These are phyloP conservation scores for Xanthoconium stramineum DNA, from an alignment of 768 basidiomycete genomes.

Conservation along the genomic window DNA sequence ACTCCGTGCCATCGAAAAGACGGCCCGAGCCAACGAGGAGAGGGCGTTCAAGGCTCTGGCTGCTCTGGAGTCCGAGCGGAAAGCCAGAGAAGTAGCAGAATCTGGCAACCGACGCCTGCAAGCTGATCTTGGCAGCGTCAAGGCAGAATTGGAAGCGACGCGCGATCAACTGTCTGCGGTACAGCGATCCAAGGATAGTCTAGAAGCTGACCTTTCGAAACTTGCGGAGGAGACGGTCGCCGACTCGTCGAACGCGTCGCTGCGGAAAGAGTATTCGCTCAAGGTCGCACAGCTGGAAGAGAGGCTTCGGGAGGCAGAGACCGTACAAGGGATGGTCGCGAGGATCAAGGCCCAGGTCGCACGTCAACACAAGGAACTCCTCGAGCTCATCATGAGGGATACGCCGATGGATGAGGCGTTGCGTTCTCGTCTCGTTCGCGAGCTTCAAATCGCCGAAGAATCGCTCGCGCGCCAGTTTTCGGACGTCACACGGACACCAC, in stretches of 20 bases:
- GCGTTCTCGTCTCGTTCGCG: conserved; percentile 57
- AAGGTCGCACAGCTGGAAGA: conserved; percentile 61
- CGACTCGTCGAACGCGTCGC: conserved; percentile 51
- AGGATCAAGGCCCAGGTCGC: conserved; percentile 62
- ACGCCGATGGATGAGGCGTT: conserved; percentile 59
- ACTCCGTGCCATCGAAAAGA: conserved; percentile 68
- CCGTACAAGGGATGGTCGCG: conserved; percentile 45
- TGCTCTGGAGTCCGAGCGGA: conserved; percentile 66
- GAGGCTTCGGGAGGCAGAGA: conserved; percentile 56
- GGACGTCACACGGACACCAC: conserved; percentile 30
- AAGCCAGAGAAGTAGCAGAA: conserved; percentile 63
- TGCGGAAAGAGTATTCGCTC: conserved; percentile 62
- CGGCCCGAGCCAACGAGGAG: conserved; percentile 58
- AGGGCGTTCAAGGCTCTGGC: conserved; percentile 51
- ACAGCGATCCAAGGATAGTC: conserved; percentile 59
- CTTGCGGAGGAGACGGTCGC: conserved; percentile 60
- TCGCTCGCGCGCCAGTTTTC: conserved; percentile 23
- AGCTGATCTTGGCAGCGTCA: conserved; percentile 53
- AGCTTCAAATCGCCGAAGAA: conserved; percentile 61
- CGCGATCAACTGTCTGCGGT: conserved; percentile 49
- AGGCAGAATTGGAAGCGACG: conserved; percentile 55
- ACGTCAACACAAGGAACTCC: conserved; percentile 69
- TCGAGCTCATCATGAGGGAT: conserved; percentile 57
- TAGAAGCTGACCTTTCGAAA: conserved; percentile 65
- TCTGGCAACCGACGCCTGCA: conserved; percentile 58